A percentile compares a stretch with the other conserved stretches of the same genome.
Evolutionary conservation across 1,284 basidiomycete species (phyloP).

Genomic region (Paramarasmius palmivorus): DNA sequence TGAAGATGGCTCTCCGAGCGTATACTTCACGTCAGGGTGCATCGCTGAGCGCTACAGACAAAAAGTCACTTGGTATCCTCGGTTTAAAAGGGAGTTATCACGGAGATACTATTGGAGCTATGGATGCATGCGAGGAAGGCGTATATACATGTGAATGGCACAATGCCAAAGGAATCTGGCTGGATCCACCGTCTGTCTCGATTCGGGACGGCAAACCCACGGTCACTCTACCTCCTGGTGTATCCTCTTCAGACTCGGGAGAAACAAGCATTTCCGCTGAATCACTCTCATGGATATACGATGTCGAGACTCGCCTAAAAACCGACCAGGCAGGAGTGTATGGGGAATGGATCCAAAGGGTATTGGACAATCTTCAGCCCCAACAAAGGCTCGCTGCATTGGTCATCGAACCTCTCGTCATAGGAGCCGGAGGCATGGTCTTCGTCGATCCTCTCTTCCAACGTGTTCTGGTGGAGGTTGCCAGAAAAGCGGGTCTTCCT

Average conservation of each 20-base stretch:
- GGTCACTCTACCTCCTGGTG: constrained; percentile 59
- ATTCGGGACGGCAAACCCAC: constrained; percentile 64
- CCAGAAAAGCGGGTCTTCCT: constrained; percentile 76
- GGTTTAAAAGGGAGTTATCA: constrained; percentile 95
- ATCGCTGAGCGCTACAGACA: constrained; percentile 33
- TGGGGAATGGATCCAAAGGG: constrained; percentile 54
- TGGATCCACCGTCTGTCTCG: constrained; percentile 83
- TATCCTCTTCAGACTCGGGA: constrained; percentile 26
- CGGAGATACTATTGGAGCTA: constrained; percentile 96
- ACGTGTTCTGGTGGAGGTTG: constrained; percentile 80
- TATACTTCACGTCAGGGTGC: constrained; percentile 51
- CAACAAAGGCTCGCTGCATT: constrained; percentile 64
- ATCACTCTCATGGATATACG: constrained; percentile 70
- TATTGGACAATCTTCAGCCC: constrained; percentile 52
- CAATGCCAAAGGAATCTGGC: constrained; percentile 89
- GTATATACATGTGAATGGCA: constrained; percentile 99
- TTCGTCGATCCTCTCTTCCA: constrained; percentile 99
- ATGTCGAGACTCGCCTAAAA: constrained; percentile 64
- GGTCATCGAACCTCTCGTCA: constrained; percentile 89
- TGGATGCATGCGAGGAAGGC: constrained; percentile 92
- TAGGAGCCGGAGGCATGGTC: constrained; percentile 97
- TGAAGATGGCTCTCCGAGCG: constrained; percentile 95
- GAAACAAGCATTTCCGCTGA: constrained; percentile 18
- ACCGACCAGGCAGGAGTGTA: constrained; percentile 71
- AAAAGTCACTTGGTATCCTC: constrained; percentile 75